Evolutionary conservation across 371 early-diverging fungal species (phyloP).

Genomic region (Mucor sp.): DNA sequence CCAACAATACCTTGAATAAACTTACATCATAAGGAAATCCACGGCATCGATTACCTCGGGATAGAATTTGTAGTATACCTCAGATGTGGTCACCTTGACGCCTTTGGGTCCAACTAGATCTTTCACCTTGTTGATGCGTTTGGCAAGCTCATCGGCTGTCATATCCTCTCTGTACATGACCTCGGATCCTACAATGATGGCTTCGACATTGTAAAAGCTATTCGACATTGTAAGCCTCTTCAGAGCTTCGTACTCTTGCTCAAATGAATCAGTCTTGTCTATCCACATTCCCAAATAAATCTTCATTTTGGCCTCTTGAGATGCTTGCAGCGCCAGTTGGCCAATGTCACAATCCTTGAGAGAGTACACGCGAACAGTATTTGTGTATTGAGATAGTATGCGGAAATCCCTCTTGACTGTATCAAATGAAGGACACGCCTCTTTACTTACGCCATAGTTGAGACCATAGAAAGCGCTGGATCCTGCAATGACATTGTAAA

Average conservation of each 20-base stretch:
- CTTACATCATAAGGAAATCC: constrained; percentile 61
- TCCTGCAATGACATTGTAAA: neutral
- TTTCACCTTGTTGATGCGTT: constrained; percentile 42
- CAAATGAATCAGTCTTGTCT: constrained; percentile 47
- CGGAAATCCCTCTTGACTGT: constrained; percentile 48
- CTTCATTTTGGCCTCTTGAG: constrained; percentile 51
- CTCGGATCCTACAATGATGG: constrained; percentile 65
- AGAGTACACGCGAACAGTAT: constrained; percentile 56
- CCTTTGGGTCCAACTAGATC: constrained; percentile 27
- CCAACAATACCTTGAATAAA: neutral
- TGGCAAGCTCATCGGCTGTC: constrained; percentile 26
- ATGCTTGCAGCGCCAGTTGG: constrained; percentile 55
- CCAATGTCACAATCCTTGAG: constrained; percentile 59
- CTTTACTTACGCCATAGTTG: constrained; percentile 55
- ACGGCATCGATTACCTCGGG: constrained; percentile 44
- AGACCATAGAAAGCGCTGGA: constrained; percentile 44
- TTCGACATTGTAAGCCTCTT: constrained; percentile 25
- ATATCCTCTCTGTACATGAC: constrained; percentile 58
- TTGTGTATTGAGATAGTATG: constrained; percentile 46
- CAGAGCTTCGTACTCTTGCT: constrained; percentile 48
- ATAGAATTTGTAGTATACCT: constrained; percentile 54
- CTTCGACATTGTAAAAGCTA: constrained; percentile 38
- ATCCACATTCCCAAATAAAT: constrained; percentile 66
- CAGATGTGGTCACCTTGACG: constrained; percentile 54
- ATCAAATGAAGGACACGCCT: constrained; percentile 53